These are phyloP conservation scores for Dioszegia crocea DNA, from an alignment of 768 basidiomycete genomes.

Conservation along the genomic window DNA sequence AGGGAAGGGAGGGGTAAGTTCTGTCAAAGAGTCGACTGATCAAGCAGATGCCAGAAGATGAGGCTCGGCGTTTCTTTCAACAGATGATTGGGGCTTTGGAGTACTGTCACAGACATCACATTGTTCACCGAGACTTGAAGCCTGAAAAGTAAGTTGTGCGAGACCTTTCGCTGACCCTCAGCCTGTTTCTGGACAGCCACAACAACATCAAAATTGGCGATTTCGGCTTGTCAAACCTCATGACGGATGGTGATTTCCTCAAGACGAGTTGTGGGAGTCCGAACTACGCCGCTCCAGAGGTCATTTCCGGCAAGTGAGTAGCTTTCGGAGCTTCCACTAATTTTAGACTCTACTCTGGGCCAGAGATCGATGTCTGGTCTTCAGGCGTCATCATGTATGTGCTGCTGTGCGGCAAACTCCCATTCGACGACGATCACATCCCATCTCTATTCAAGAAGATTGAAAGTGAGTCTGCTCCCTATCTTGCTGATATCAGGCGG, in stretches of 20 bases:
- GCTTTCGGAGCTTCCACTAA: neutral
- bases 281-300: constrained; percentile 97
- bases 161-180: too few relatives aligned
- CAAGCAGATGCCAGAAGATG: constrained; percentile 71
- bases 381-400: constrained; percentile 98
- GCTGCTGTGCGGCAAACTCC: constrained; percentile 89
- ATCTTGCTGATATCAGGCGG: constrained; percentile 59
- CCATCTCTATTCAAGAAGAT: constrained; percentile 91
- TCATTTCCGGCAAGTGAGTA: constrained; percentile 76
- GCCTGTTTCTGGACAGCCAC: constrained; percentile 51
- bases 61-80: constrained; percentile 92
- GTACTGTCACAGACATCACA: constrained; percentile 91
- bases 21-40: neutral
- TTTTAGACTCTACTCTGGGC: constrained; percentile 75
- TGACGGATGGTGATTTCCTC: constrained; percentile 92
- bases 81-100: constrained; percentile 97
- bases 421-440: constrained; percentile 97
- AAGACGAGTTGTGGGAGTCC: constrained; percentile 97
- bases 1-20: constrained; percentile 54
- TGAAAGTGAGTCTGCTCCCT: constrained; percentile 55
- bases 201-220: constrained; percentile 89
- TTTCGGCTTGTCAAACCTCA: constrained; percentile 93
- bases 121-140: constrained; percentile 96
- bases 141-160: constrained; percentile 75
- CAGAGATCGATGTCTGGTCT: constrained; percentile 98